phyloP scores from a whole-genome alignment of 2,329 filamentous ascomycete genomes.

The Epichloe elymi region DNA sequence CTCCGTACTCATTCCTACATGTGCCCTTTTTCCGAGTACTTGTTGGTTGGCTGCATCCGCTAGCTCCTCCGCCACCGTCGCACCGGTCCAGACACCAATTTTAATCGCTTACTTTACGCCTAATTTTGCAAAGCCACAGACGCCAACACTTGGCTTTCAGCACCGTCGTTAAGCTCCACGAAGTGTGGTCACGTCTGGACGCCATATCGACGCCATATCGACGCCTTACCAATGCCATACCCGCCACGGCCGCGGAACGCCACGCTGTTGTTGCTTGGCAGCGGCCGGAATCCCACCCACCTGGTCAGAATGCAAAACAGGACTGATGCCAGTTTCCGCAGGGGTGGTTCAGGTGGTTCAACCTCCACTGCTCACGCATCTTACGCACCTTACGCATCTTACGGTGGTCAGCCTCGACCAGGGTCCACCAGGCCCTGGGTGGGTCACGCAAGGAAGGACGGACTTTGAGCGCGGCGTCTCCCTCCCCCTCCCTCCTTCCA shows the following conservation, averaged over 20 bases:
- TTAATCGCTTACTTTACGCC: background rate
- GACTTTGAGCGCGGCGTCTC: background rate
- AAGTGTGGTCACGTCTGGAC: slow-evolving; percentile 3
- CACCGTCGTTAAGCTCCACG: background rate
- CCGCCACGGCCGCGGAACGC: slow-evolving; percentile 7
- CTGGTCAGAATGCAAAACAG: too few species aligned
- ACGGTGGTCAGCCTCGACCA: slow-evolving; percentile 6
- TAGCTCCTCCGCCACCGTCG: slow-evolving; percentile 9
- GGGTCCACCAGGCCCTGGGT: background rate
- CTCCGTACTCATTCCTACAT: too few species aligned
- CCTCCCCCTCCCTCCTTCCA: background rate
- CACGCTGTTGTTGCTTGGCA: background rate
- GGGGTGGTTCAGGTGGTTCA: too few species aligned
- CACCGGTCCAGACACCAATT: slow-evolving; percentile 6
- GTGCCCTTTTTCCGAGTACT: background rate
- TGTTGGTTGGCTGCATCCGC: slow-evolving; percentile 4
- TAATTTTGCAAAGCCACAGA: slow-evolving; percentile 6
- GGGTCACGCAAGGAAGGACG: slow-evolving; percentile 3
- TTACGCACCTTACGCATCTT: slow-evolving; percentile 6
- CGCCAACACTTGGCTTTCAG: slow-evolving; percentile 1
- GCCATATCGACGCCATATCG: background rate
- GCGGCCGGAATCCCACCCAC: too few species aligned
- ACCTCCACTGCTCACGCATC: slow-evolving; percentile 5
- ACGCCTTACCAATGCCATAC: slow-evolving; percentile 5
- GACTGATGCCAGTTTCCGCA: too few species aligned